These are phyloP conservation scores for Lepidopterella palustris DNA, from an alignment of 495 filamentous ascomycete species.

Conservation along the genomic window DNA sequence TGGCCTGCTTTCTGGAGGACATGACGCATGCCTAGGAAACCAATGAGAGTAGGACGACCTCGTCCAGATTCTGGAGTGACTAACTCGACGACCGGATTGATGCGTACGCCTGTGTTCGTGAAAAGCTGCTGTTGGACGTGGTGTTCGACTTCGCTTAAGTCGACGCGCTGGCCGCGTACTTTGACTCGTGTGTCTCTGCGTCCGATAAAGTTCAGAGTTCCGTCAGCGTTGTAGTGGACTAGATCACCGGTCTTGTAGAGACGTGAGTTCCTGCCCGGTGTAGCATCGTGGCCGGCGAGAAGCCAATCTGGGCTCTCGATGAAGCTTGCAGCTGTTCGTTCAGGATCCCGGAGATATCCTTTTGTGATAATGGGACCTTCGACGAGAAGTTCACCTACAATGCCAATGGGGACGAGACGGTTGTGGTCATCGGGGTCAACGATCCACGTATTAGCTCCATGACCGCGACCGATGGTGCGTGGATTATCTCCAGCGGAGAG, in stretches of 20 bases:
- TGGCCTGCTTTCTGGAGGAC: conserved; percentile 10
- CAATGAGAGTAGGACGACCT: conserved; percentile 39
- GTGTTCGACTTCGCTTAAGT: conserved; percentile 60
- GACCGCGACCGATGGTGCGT: conserved; percentile 42
- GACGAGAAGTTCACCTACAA: conserved; percentile 22
- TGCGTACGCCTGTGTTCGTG: conserved; percentile 4
- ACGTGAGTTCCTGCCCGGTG: conserved; percentile 43
- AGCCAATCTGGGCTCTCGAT: conserved; percentile 49
- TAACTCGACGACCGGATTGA: conserved; percentile 40
- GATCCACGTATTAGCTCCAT: conserved; percentile 49
- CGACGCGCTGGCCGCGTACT: conserved; percentile 58
- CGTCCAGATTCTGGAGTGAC: conserved; percentile 38
- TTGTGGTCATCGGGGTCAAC: conserved; percentile 50
- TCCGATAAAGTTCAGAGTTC: conserved; percentile 52
- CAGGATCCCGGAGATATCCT: conserved; percentile 19
- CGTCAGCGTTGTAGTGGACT: conserved; percentile 53
- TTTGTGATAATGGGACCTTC: conserved; percentile 20
- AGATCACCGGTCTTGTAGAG: conserved; percentile 66
- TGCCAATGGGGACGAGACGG: conserved; percentile 24
- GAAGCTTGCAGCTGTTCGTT: conserved; percentile 41
- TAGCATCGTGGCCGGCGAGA: conserved; percentile 18
- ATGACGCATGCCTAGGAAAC: conserved; percentile 38
- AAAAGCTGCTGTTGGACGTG: conserved; percentile 41
- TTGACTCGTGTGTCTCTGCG: conserved; percentile 64
- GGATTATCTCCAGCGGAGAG: conserved; percentile 9